Percentiles rank a stretch among this genome's conserved stretches.
These are phyloP conservation scores for Mycena crocata DNA, from an alignment of 768 basidiomycete species.

Conservation along the genomic window DNA sequence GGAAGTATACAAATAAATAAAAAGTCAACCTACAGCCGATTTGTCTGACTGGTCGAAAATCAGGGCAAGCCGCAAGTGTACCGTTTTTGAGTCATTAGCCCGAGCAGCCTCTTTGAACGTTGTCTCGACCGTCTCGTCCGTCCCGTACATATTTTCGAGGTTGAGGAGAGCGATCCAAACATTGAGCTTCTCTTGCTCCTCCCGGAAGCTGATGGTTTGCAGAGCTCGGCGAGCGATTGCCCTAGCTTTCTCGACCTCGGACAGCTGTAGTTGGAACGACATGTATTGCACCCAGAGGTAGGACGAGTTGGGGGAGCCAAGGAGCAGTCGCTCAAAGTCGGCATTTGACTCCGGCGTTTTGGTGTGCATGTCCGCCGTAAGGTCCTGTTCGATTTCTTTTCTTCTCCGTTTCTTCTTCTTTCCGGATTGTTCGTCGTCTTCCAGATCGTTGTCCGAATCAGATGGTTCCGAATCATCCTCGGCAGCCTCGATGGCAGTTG, in stretches of 20 bases:
- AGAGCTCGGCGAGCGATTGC: conserved; percentile 88
- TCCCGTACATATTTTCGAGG: conserved; percentile 93
- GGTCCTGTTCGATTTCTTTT: conserved; percentile 80
- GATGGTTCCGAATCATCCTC: conserved; percentile 55
- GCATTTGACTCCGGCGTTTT: conserved; percentile 90
- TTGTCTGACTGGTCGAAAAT: conserved; percentile 90
- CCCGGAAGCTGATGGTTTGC: conserved; percentile 90
- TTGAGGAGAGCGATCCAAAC: conserved; percentile 98
- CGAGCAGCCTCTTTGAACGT: conserved; percentile 91
- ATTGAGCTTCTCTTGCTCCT: conserved; percentile 96
- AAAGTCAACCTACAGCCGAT: conserved; percentile 67
- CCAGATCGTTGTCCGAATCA: conserved; percentile 62
- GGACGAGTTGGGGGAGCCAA: conserved; percentile 96
- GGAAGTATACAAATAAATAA: conserved; percentile 1
- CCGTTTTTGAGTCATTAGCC: conserved; percentile 92
- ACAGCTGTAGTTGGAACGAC: conserved; percentile 98
- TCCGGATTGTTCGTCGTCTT: conserved; percentile 53
- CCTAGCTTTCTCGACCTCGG: conserved; percentile 94
- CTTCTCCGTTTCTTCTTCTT: conserved; percentile 75
- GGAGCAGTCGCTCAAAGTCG: conserved; percentile 93
- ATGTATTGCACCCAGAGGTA: conserved; percentile 99
- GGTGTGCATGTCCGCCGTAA: conserved; percentile 89
- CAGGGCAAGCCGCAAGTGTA: conserved; percentile 85
- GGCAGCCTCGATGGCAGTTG: conserved; percentile 49
- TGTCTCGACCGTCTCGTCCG: conserved; percentile 80